Base-by-base conservation (phyloP, 2,329 filamentous ascomycete genomes). In the Colletotrichum eleusines region DNA sequence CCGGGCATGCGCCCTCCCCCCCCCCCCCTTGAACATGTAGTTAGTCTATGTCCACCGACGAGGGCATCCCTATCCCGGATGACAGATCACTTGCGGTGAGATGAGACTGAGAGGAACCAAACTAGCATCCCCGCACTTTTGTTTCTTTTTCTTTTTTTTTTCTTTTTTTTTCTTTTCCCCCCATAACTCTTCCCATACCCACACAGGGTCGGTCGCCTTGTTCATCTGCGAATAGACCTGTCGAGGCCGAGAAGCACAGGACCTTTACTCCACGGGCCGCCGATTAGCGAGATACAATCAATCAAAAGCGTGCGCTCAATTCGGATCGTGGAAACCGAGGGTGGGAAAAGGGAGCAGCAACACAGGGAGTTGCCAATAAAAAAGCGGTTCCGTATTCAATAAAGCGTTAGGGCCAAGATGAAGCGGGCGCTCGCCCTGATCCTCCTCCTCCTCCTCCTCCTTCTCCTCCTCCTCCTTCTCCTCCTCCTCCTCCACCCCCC, bases 31-130 rank as follows among this genome's bases (percentile, higher is more conserved):
- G 53, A 66, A 54, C 40, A 54, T 54, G n/a, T n/a, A n/a, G n/a
- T n/a, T n/a, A n/a, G n/a, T n/a, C n/a, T n/a, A n/a, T n/a, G 63
- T 61, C 48, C 26, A 55, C 44, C 55, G 38, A 44, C 63, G 64
- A 58, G 53, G 51, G 38, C 63, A 42, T 53, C 64, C 68, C 57
- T 55, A 63, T 71, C 44, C 64, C 33, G 16, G 33, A 42, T 63
- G 58, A 68, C 68, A 58, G 64, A 71, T 71, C 64, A 71, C 57
- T 68, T 68, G 58, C 68, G 68, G 68, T 71, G 68, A 71, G 68
- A 68, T 68, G 58, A 68, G 53, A 26, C 63, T 68, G 58, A 68
- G 53, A 26, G 60, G 48, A 33, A 61, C 63, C 63, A 61, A 50
- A 50, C 57, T 31, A 48, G 46, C 48, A 55, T 33, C 53, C 68